A percentile compares a stretch with the other conserved stretches of the same genome.
Evolutionary conservation across 768 basidiomycete species (phyloP).

Genomic region (Trichaptum fuscoviolaceum): DNA sequence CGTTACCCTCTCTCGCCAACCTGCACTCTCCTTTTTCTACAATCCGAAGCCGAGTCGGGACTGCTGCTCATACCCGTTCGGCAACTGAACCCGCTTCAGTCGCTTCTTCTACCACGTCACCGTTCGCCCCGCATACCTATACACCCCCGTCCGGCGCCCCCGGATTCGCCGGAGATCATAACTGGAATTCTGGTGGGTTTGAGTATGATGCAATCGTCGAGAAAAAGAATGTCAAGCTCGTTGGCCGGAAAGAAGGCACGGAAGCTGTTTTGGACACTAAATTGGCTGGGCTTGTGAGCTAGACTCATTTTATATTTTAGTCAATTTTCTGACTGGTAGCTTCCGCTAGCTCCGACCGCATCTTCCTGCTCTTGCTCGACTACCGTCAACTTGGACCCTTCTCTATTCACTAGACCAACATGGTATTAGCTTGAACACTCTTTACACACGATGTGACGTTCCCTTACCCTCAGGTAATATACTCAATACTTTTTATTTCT

Average conservation of each 20-base stretch:
- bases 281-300: conserved; percentile 57
- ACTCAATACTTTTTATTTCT: neutral
- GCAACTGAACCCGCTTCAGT: conserved; percentile 18
- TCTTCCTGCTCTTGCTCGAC: conserved; percentile 68
- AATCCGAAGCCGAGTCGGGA: conserved; percentile 12
- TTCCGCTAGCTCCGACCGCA: conserved; percentile 55
- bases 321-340: conserved; percentile 5
- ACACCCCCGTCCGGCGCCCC: conserved; percentile 62
- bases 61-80: conserved; percentile 13
- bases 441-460: conserved; percentile 63
- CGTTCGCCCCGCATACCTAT: conserved; percentile 43
- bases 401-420: conserved; percentile 93
- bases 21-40: conserved; percentile 15
- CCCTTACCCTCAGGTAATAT: conserved; percentile 19
- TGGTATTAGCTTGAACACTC: conserved; percentile 86
- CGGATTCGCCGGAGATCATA: conserved; percentile 62
- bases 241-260: conserved; percentile 54
- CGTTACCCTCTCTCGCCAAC: conserved; percentile 14
- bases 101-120: conserved; percentile 33
- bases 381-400: conserved; percentile 69
- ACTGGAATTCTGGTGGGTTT: conserved; percentile 64
- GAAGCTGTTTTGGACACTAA: conserved; percentile 42
- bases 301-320: conserved; percentile 7
- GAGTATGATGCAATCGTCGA: conserved; percentile 29
- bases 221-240: conserved; percentile 42